Evolutionary conservation across 2,329 filamentous ascomycete species (phyloP), one percentile per base, ranked within the genome.

Genomic region (Exophiala sp.): DNA sequence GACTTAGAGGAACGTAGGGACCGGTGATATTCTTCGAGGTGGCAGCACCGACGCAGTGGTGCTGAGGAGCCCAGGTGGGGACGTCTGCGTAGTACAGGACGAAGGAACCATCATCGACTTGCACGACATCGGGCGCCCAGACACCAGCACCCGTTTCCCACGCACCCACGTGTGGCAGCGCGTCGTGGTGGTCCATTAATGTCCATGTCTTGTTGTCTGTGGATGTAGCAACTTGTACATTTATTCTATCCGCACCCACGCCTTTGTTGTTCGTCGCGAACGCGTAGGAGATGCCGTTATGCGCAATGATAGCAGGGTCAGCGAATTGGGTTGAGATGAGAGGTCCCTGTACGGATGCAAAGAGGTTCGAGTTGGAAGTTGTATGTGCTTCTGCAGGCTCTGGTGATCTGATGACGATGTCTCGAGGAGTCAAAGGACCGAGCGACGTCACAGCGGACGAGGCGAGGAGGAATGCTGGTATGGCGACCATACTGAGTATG

Each of bases 101-200:
- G 64, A 81, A 85, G 24, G 68, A 73, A n/a, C 78, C 79, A 40
- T 73, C 69, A 4, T 68, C 60, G 33, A 83, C 68, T 50, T 67
- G 68, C 10, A 76, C 71, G 5, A 86, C 79, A 63, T 85, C 82
- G 8, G 83, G 84, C 0, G 83, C 83, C 82, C 82, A 86, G 21
- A 78, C 79, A 52, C 81, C 75, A 3, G 66, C 65, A 1, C 76
- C 75, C 3, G 72, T 77, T 32, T 78, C 78, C 83, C 84, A 86
- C 5, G 70, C 62, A 1, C 75, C 75, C 5, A 78, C 57, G 5
- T 69, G 67, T 0, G 81, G 80, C n/a, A 86, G 70, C 2, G 78
- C 77, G 58, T 85, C 81, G n/a, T 72, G 65, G 53, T 78, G 69
- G 41, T 75, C 69, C 18, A 78, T 71, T 5, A 76, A 66, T 65